phyloP scores from a whole-genome alignment of 192 early-diverging fungal genomes.

The Podila clonocystis region DNA sequence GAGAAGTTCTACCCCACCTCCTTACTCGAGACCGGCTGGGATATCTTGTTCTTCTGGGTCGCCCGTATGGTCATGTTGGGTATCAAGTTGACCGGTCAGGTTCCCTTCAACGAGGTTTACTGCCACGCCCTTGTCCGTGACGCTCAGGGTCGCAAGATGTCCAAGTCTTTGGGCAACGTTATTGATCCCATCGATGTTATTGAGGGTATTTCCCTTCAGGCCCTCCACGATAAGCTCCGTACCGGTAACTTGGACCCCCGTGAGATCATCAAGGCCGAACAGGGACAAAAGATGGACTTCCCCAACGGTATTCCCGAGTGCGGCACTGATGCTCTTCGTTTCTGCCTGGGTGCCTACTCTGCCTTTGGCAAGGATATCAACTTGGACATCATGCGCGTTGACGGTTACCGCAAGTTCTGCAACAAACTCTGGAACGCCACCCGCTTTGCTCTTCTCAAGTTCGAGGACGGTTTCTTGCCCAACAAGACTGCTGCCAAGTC shows the following conservation, averaged over 20 bases:
- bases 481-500: slow-evolving; percentile 60
- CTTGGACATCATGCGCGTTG: slow-evolving; percentile 94
- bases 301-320: slow-evolving; percentile 98
- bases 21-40: slow-evolving; percentile 97
- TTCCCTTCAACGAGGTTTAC: slow-evolving; percentile 95
- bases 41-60: slow-evolving; percentile 99
- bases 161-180: slow-evolving; percentile 96
- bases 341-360: slow-evolving; percentile 82
- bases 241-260: slow-evolving; percentile 90
- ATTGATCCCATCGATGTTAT: slow-evolving; percentile 98
- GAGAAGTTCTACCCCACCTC: slow-evolving; percentile 90
- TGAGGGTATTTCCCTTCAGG: slow-evolving; percentile 86
- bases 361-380: slow-evolving; percentile 89
- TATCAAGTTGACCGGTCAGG: slow-evolving; percentile 93
- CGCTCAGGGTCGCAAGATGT: slow-evolving; percentile 99
- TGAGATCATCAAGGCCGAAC: slow-evolving; percentile 89
- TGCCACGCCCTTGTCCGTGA: slow-evolving; percentile 99
- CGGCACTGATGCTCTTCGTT: slow-evolving; percentile 95
- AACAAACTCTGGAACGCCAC: slow-evolving; percentile 99
- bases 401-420: slow-evolving; percentile 99
- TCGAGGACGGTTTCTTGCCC: slow-evolving; percentile 90
- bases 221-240: slow-evolving; percentile 80
- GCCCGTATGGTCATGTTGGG: slow-evolving; percentile 99
- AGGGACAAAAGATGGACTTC: slow-evolving; percentile 88
- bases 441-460: slow-evolving; percentile 94